phyloP scores from a whole-genome alignment of 129 eudicot genomes.

The Saussurea involucrata region DNA sequence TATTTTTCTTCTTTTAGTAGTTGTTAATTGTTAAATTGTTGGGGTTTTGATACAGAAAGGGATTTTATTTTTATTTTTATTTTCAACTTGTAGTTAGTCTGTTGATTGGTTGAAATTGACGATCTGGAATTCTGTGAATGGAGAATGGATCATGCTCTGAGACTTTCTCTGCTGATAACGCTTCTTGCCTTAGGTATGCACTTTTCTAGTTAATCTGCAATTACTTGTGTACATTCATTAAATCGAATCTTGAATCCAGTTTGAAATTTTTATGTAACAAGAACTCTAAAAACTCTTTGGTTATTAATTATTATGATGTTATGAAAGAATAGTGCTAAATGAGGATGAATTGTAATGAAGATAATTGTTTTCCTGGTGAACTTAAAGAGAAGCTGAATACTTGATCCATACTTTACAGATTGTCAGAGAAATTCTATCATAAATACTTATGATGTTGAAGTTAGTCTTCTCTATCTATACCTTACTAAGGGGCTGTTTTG shows the following conservation, averaged over 20 bases:
- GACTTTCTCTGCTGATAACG: conserved; percentile 33
- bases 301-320: neutral
- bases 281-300: neutral
- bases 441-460: neutral
- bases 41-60: neutral
- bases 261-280: neutral
- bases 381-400: neutral
- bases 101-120: conserved; percentile 7
- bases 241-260: neutral
- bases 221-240: neutral
- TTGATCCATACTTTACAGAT: neutral
- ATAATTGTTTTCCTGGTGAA: neutral
- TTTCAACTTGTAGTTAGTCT: conserved; percentile 10
- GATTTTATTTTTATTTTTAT: neutral
- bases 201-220: neutral
- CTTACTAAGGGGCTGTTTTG: too few species aligned
- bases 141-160: conserved; percentile 37
- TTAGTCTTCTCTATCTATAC: too few species aligned
- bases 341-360: neutral
- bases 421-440: neutral
- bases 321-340: neutral
- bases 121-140: conserved; percentile 16
- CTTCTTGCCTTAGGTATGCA: conserved; percentile 40
- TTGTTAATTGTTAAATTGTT: neutral
- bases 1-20: neutral